Evolutionary conservation across 768 basidiomycete species (phyloP).

Genomic region (Mycena belliarum): DNA sequence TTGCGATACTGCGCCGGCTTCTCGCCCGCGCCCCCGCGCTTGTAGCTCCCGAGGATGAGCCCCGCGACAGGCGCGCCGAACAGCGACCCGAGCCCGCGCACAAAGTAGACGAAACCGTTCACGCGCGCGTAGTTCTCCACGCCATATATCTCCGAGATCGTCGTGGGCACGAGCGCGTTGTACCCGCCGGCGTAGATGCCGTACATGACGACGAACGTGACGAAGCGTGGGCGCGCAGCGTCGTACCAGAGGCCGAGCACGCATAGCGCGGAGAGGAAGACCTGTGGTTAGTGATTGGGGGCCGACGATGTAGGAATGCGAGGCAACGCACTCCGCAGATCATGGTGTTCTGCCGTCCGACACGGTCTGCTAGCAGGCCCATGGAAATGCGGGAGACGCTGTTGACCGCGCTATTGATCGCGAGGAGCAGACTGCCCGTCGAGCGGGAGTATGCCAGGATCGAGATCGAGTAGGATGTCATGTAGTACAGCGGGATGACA

Average conservation of each 20-base stretch:
- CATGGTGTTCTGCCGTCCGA: slow-evolving; percentile 48
- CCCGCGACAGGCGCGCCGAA: slow-evolving; percentile 46
- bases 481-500: slow-evolving; percentile 44
- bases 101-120: slow-evolving; percentile 42
- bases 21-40: slow-evolving; percentile 24
- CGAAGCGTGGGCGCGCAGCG: slow-evolving; percentile 37
- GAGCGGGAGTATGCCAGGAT: slow-evolving; percentile 39
- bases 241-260: slow-evolving; percentile 45
- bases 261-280: slow-evolving; percentile 38
- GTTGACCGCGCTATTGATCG: slow-evolving; percentile 40
- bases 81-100: slow-evolving; percentile 42
- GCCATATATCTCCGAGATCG: slow-evolving; percentile 45
- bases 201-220: slow-evolving; percentile 42
- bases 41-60: slow-evolving; percentile 36
- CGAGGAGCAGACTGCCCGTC: slow-evolving; percentile 40
- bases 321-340: slow-evolving; percentile 34
- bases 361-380: slow-evolving; percentile 42
- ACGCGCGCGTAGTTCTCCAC: slow-evolving; percentile 43
- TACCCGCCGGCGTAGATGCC: slow-evolving; percentile 47
- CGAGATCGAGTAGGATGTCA: slow-evolving; percentile 41
- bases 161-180: slow-evolving; percentile 45
- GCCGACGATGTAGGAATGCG: neutral
- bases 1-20: slow-evolving; percentile 34
- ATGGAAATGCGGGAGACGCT: slow-evolving; percentile 36
- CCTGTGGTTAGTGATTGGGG: slow-evolving; percentile 26